phyloP scores from a whole-genome alignment of 2,329 filamentous ascomycete genomes.

The Teratosphaeriaceae sp. region DNA sequence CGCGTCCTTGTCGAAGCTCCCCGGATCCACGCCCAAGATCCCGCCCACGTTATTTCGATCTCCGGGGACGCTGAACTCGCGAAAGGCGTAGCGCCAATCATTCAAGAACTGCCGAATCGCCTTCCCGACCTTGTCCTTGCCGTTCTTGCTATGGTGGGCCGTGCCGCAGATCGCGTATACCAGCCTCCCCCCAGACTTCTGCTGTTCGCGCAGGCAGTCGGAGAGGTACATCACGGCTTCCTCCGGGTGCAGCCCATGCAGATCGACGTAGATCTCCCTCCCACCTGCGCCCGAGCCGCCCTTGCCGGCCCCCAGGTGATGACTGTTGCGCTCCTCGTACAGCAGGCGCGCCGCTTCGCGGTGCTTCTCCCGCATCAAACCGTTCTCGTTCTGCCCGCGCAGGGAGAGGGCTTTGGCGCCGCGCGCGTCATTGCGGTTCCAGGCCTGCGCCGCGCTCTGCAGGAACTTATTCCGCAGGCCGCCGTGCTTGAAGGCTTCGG shows the following conservation, averaged over 20 bases:
- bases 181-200: slow-evolving; percentile 53
- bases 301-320: slow-evolving; percentile 33
- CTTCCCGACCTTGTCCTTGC: slow-evolving; percentile 97
- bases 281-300: slow-evolving; percentile 30
- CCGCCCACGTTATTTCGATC: slow-evolving; percentile 75
- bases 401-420: slow-evolving; percentile 92
- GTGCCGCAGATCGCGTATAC: slow-evolving; percentile 96
- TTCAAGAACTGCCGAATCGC: slow-evolving; percentile 85
- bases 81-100: slow-evolving; percentile 92
- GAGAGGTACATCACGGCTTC: slow-evolving; percentile 94
- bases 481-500: slow-evolving; percentile 95
- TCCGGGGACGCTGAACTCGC: slow-evolving; percentile 94
- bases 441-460: slow-evolving; percentile 94
- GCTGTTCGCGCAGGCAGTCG: slow-evolving; percentile 75
- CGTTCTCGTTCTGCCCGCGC: slow-evolving; percentile 92
- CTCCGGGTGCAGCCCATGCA: slow-evolving; percentile 97
- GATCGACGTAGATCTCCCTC: slow-evolving; percentile 84
- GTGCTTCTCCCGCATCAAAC: slow-evolving; percentile 94
- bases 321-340: slow-evolving; percentile 84
- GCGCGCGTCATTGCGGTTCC: slow-evolving; percentile 95
- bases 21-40: slow-evolving; percentile 58
- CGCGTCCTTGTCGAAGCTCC: slow-evolving; percentile 46
- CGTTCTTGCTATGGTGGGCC: slow-evolving; percentile 95
- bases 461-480: slow-evolving; percentile 95
- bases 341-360: slow-evolving; percentile 85